Base-by-base conservation (phyloP, 208 protist species). In the Vickermania ingenoplastis region DNA sequence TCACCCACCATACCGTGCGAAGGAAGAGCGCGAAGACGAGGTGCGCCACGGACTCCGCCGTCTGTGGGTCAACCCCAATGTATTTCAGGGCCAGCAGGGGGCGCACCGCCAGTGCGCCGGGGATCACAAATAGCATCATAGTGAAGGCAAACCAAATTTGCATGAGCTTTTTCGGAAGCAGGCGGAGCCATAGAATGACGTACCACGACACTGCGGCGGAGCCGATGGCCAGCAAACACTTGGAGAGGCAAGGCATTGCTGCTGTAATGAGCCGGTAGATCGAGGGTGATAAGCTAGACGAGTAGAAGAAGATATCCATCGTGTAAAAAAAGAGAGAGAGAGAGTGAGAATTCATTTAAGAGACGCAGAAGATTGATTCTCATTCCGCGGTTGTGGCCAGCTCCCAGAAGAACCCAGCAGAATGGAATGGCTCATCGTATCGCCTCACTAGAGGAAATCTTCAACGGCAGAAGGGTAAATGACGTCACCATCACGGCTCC, bases 81-180 rank as follows among this genome's bases (percentile, higher is more conserved):
- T 73, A 69, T 53, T 73, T 72, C 2, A 80, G 63, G 0, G 67
- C 55, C 56, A 79, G 66, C 31, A 72, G 66, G 22, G 79, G 57
- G 57, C 68, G 71, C 5, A 64, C 41, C 26, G 80, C 51, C 3
- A 61, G 64, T 1, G 61, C 73, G 24, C 63, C 45, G 1, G 69
- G 65, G 21, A 82, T 63, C 31, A 81, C 62, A 14, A 67, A 49
- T 5, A 57, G 51, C 0, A 74, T 58, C 29, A 71, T 62, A 22
- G 67, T 69, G 21, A 75, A 29, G 5, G 67, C 61, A 56, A 84
- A 80, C 77, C 77, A 84, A n/a, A 36, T 55, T 25, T 65, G 77
- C 73, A 80, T 78, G 1, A 79, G 41, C 27, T 52, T 28, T 41
- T 48, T 36, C 31, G 77, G 77, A 41, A 77, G 23, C 3, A 78